Conservation (phyloP, 2,329 filamentous ascomycete genomes). For the Setomelanomma holmii region DNA sequence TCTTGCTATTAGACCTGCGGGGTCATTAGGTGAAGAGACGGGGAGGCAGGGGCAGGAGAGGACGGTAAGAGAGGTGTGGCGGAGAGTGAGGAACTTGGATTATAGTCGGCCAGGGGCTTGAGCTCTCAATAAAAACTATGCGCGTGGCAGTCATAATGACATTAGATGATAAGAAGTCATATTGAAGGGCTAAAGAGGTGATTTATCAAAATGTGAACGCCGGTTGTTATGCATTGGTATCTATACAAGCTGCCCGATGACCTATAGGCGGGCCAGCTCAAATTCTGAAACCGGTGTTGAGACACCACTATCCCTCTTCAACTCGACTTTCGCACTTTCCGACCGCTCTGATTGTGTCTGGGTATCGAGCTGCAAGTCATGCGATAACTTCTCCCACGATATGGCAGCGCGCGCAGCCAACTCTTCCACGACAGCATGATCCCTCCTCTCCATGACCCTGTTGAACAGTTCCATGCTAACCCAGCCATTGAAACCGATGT, state of each 20-base stretch:
- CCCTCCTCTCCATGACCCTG: slow-evolving; percentile 62
- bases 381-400: slow-evolving; percentile 60
- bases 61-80: slow-evolving; percentile 76
- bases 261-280: slow-evolving; percentile 1
- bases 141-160: too few relatives aligned
- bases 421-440: slow-evolving; percentile 60
- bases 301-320: not conserved
- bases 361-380: slow-evolving; percentile 42
- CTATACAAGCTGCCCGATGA: not conserved
- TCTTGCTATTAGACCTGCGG: slow-evolving; percentile 73
- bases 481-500: slow-evolving; percentile 72
- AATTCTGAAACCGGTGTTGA: not conserved
- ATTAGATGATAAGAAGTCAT: too few relatives aligned
- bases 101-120: slow-evolving; percentile 69
- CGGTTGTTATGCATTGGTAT: too few relatives aligned
- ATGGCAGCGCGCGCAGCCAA: slow-evolving; percentile 60
- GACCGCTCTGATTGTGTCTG: not conserved
- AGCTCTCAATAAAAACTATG: not conserved
- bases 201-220: too few relatives aligned
- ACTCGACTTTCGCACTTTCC: not conserved
- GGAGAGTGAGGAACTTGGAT: slow-evolving; percentile 69
- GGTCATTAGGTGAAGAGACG: slow-evolving; percentile 66
- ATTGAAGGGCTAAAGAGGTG: too few relatives aligned
- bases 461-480: slow-evolving; percentile 76
- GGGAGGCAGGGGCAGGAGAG: slow-evolving; percentile 73